Conservation (phyloP, 2,329 filamentous ascomycete species). For the Xylaria hypoxylon region DNA sequence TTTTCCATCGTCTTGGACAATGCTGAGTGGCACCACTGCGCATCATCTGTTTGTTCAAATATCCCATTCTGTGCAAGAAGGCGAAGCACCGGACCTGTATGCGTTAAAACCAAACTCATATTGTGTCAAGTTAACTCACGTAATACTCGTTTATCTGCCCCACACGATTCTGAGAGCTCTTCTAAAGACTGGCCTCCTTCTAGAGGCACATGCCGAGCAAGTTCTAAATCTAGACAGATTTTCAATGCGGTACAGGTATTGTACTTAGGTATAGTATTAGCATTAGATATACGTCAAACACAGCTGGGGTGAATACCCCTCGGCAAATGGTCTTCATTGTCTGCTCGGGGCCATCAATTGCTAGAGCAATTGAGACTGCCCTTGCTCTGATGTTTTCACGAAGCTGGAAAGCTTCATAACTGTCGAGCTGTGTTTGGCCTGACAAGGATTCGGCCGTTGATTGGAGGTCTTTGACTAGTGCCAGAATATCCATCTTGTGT, state of each 20-base stretch:
- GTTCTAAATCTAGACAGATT: conserved; percentile 4
- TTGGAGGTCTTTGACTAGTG: neutral
- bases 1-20: neutral
- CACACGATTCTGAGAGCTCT: neutral
- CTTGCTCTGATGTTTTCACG: neutral
- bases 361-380: conserved; percentile 1
- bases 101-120: neutral
- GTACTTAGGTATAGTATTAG: neutral
- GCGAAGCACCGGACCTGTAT: neutral
- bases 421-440: neutral
- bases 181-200: neutral
- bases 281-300: neutral
- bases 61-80: conserved; percentile 9
- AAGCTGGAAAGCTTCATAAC: conserved; percentile 3
- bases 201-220: conserved; percentile 1
- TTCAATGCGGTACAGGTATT: conserved; percentile 3
- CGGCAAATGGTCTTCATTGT: neutral
- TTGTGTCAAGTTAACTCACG: neutral
- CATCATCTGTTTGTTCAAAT: conserved; percentile 5
- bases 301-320: neutral
- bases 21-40: neutral
- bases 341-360: neutral
- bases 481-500: neutral
- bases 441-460: neutral
- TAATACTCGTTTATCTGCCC: neutral